Conservation (phyloP, 352 stramenopile genomes). For the Blastocystis sp. region DNA sequence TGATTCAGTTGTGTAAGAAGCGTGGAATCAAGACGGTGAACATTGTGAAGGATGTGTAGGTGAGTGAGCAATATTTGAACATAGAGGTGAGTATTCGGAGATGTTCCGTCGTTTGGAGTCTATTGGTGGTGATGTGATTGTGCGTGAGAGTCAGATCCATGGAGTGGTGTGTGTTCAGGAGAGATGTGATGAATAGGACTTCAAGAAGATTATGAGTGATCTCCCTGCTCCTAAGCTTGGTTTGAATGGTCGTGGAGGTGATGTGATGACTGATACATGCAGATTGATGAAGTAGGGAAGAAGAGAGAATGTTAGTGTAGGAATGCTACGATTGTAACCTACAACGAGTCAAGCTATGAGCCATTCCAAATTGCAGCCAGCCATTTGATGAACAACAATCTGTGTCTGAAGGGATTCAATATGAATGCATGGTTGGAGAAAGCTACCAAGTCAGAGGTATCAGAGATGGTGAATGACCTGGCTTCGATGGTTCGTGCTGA, state of each 20-base stretch:
- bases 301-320: not conserved
- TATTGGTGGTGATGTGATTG: slow-evolving; percentile 73
- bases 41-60: slow-evolving; percentile 69
- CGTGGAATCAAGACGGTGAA: slow-evolving; percentile 81
- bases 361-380: not conserved
- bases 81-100: slow-evolving; percentile 68
- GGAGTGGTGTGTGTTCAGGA: not conserved
- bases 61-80: slow-evolving; percentile 68
- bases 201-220: slow-evolving; percentile 76
- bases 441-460: slow-evolving; percentile 60
- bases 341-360: not conserved
- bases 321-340: slow-evolving; percentile 1
- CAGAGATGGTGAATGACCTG: slow-evolving; percentile 65
- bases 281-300: not conserved
- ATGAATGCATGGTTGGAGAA: slow-evolving; percentile 34
- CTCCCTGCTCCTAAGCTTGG: slow-evolving; percentile 75
- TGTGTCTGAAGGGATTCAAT: slow-evolving; percentile 50
- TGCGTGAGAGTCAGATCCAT: slow-evolving; percentile 70
- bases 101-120: slow-evolving; percentile 74
- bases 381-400: not conserved
- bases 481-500: not conserved
- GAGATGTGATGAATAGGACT: slow-evolving; percentile 70
- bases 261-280: not conserved
- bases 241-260: slow-evolving; percentile 75
- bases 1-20: slow-evolving; percentile 78